Evolutionary conservation across 352 stramenopile genomes (phyloP).

Genomic region (Peronospora farinosa): DNA sequence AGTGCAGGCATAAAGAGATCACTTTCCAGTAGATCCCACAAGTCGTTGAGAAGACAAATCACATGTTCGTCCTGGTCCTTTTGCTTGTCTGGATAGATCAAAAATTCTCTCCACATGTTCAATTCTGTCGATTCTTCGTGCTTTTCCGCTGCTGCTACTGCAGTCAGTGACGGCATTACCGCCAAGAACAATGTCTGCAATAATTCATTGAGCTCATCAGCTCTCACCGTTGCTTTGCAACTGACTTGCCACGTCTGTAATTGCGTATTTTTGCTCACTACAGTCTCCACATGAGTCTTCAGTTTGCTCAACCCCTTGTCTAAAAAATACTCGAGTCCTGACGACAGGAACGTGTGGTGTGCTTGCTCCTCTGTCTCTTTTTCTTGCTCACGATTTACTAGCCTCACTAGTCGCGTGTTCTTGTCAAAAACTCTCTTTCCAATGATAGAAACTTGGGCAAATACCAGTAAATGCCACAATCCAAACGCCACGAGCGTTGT

Average conservation of each 20-base stretch:
- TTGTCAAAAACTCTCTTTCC: constrained; percentile 74
- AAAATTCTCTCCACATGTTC: constrained; percentile 50
- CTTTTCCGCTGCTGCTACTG: constrained; percentile 20
- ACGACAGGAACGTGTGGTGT: constrained; percentile 66
- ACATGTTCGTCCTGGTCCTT: constrained; percentile 61
- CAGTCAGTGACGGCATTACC: constrained; percentile 38
- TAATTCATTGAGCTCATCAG: constrained; percentile 68
- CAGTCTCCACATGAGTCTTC: constrained; percentile 52
- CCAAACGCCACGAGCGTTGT: constrained; percentile 67
- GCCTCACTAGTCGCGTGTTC: constrained; percentile 18
- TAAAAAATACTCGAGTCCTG: constrained; percentile 74
- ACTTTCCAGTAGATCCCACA: constrained; percentile 78
- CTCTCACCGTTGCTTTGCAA: constrained; percentile 55
- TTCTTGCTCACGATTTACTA: constrained; percentile 9
- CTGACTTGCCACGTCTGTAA: constrained; percentile 71
- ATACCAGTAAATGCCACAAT: constrained; percentile 76
- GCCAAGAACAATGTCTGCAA: constrained; percentile 61
- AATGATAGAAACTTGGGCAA: constrained; percentile 70
- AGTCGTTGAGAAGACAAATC: constrained; percentile 74
- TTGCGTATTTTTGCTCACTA: constrained; percentile 40
- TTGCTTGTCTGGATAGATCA: constrained; percentile 74
- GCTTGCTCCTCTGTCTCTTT: constrained; percentile 35
- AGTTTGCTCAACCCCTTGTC: constrained; percentile 57
- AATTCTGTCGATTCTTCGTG: constrained; percentile 30
- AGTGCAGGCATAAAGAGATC: constrained; percentile 66